A percentile compares a stretch with the other conserved stretches of the same genome.
Evolutionary conservation across 106 monocot species (phyloP).

Genomic region (Xerophyta viscosa): DNA sequence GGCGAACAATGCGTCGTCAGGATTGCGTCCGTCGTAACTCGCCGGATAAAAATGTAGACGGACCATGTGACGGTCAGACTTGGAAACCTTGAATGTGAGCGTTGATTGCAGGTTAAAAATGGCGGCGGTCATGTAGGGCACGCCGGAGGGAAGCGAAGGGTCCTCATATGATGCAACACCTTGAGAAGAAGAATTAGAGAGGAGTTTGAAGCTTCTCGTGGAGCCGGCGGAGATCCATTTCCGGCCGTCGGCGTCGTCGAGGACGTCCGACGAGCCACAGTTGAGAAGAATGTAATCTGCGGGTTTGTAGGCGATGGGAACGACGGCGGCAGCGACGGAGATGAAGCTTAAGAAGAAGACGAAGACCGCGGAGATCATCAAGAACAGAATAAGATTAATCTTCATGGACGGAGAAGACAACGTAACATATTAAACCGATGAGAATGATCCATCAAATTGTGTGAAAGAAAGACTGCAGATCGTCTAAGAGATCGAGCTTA

Average conservation of each 20-base stretch:
- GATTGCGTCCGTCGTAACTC: constrained; percentile 34
- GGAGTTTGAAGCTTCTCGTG: constrained; percentile 5
- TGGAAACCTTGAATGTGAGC: constrained; percentile 44
- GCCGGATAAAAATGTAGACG: constrained; percentile 88
- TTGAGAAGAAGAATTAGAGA: constrained; percentile 25
- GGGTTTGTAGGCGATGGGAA: neutral
- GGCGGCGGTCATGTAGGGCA: constrained; percentile 83
- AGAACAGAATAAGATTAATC: too few relatives aligned
- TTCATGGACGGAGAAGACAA: too few relatives aligned
- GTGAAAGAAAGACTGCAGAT: too few relatives aligned
- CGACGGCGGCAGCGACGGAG: too few relatives aligned
- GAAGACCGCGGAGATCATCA: too few relatives aligned
- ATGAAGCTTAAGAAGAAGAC: too few relatives aligned
- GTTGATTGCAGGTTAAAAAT: constrained; percentile 46
- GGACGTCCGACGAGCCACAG: constrained; percentile 33
- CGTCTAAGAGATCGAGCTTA: too few relatives aligned
- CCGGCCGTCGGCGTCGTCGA: constrained; percentile 33
- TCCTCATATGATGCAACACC: constrained; percentile 53
- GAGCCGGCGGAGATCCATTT: constrained; percentile 21
- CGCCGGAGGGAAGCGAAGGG: constrained; percentile 58
- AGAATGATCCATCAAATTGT: too few relatives aligned
- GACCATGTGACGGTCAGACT: constrained; percentile 45
- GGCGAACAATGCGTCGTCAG: constrained; percentile 44
- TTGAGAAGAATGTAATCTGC: constrained; percentile 34
- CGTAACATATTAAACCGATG: too few relatives aligned